Conservation (phyloP, 768 basidiomycete species). For the Agrocybe praecox region DNA sequence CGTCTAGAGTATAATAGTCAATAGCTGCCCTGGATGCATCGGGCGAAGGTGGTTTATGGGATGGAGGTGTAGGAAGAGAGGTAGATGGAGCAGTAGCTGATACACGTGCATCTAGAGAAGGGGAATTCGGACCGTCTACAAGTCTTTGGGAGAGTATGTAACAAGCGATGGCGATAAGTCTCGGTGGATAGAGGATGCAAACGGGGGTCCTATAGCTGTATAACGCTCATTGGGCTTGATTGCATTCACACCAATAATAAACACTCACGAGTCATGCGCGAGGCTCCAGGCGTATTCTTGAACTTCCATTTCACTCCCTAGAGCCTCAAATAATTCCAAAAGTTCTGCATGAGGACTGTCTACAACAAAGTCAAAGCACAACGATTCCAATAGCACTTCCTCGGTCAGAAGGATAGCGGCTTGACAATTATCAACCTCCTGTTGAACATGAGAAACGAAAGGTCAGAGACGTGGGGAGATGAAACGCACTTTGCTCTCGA, state of each 20-base stretch:
- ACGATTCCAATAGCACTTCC: conserved; percentile 76
- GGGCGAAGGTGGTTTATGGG: conserved; percentile 73
- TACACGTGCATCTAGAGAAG: conserved; percentile 75
- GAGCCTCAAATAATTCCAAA: conserved; percentile 68
- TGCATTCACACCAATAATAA: conserved; percentile 2
- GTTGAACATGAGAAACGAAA: conserved; percentile 11
- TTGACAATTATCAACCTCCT: conserved; percentile 81
- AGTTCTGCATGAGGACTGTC: conserved; percentile 77
- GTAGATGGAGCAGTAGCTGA: conserved; percentile 71
- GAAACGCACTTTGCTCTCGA: conserved; percentile 66
- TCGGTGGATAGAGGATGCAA: conserved; percentile 70
- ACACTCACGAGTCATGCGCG: conserved; percentile 81
- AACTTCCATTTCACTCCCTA: conserved; percentile 46
- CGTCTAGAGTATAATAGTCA: conserved; percentile 66
- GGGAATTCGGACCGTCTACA: conserved; percentile 71
- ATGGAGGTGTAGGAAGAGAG: conserved; percentile 81
- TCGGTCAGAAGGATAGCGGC: conserved; percentile 71
- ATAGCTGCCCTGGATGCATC: conserved; percentile 69
- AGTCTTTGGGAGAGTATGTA: conserved; percentile 76
- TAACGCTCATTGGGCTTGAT: conserved; percentile 3
- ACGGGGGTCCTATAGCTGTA: conserved; percentile 78
- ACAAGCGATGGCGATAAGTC: conserved; percentile 76
- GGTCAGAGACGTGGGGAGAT: background rate
- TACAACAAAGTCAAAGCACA: conserved; percentile 86
- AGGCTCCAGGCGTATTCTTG: conserved; percentile 87